phyloP scores from a whole-genome alignment of 345 rosid species.

The Hibiscus syriacus region DNA sequence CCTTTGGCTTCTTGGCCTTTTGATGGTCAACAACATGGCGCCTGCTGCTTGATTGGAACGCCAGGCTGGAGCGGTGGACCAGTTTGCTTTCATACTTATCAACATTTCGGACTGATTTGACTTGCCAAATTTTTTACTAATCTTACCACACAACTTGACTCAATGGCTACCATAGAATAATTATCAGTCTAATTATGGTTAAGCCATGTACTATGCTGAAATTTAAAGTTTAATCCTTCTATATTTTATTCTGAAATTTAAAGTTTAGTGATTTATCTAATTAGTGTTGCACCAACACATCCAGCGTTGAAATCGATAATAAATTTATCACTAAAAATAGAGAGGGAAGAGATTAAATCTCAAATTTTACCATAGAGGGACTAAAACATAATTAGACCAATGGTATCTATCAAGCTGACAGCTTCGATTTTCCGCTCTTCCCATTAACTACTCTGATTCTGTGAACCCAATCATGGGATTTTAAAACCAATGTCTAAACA shows the following conservation, averaged over 20 bases:
- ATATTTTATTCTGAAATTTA: not conserved
- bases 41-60: not conserved
- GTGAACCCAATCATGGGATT: not conserved
- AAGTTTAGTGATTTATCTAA: not conserved
- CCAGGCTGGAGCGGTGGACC: no score
- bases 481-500: conserved; percentile 3
- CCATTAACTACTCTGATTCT: not conserved
- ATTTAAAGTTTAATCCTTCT: not conserved
- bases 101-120: not conserved
- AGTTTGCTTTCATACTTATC: not conserved
- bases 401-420: not conserved
- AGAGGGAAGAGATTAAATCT: not conserved
- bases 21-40: not conserved
- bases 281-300: no score
- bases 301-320: no score
- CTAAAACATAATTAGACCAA: not conserved
- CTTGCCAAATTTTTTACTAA: not conserved
- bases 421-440: not conserved
- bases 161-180: not conserved
- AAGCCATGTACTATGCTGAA: not conserved
- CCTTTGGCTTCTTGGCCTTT: not conserved
- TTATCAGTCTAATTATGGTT: not conserved
- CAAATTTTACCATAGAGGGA: not conserved
- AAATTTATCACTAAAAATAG: no score
- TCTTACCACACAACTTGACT: not conserved